phyloP scores from a whole-genome alignment of 2,329 filamentous ascomycete genomes.

The Colletotrichum destructivum region DNA sequence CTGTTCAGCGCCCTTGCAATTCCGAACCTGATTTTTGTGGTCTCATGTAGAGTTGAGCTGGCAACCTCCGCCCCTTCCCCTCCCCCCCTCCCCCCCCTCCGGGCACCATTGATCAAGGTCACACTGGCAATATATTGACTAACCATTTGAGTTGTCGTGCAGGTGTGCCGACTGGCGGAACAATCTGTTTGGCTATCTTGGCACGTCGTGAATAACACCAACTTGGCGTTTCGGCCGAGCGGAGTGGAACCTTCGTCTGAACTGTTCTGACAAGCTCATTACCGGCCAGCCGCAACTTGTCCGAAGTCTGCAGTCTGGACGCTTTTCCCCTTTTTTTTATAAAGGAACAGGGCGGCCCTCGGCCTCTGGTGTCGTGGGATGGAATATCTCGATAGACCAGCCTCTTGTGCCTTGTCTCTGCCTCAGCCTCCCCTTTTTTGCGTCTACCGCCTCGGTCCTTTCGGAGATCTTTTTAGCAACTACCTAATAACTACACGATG shows the following conservation, averaged over 20 bases:
- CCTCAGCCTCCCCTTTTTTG: too few relatives aligned
- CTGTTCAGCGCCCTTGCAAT: not conserved
- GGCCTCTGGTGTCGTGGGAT: too few relatives aligned
- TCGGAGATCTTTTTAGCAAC: not conserved
- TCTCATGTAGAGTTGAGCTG: slow-evolving; percentile 31
- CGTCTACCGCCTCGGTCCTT: not conserved
- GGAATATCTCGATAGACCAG: not conserved
- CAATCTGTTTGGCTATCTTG: slow-evolving; percentile 22
- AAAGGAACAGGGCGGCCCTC: not conserved
- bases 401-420: not conserved
- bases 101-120: slow-evolving; percentile 7
- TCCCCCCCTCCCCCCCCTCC: not conserved
- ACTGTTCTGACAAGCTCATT: not conserved
- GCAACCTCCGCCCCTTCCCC: not conserved
- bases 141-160: not conserved
- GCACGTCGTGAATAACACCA: slow-evolving; percentile 19
- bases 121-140: slow-evolving; percentile 14
- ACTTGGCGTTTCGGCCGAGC: slow-evolving; percentile 33
- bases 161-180: slow-evolving; percentile 36
- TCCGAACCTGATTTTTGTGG: not conserved
- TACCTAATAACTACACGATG: slow-evolving; percentile 5
- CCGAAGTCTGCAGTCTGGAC: not conserved
- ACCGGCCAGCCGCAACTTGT: not conserved
- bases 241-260: slow-evolving; percentile 20
- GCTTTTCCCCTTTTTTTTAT: not conserved